A percentile compares a stretch with the other conserved stretches of the same genome.
These are phyloP conservation scores for Agrocybe praecox DNA, from an alignment of 768 basidiomycete species.

Conservation along the genomic window DNA sequence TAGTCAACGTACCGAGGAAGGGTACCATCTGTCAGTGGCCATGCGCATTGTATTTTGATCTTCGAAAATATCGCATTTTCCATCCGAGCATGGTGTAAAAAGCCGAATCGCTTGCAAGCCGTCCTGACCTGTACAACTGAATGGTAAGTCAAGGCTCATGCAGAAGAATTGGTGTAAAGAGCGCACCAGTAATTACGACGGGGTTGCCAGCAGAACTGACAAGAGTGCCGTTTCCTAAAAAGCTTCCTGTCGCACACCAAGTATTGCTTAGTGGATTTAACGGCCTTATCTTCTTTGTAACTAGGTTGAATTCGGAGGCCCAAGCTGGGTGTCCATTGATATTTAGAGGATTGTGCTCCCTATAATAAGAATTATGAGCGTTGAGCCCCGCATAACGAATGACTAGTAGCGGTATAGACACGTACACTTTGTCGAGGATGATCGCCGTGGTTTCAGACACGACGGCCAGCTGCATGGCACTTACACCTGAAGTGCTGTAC, in stretches of 20 bases:
- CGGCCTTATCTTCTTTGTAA: neutral
- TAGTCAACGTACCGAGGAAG: neutral
- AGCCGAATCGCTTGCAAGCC: neutral
- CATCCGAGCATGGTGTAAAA: neutral
- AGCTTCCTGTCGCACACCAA: neutral
- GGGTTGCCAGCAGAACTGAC: neutral
- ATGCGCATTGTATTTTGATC: neutral
- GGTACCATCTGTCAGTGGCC: neutral
- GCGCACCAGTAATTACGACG: neutral
- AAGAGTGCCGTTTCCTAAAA: neutral
- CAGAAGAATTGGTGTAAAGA: neutral
- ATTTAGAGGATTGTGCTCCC: neutral
- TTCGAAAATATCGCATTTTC: neutral
- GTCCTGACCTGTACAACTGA: neutral
- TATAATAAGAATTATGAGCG: neutral
- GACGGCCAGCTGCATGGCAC: neutral
- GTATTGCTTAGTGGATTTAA: neutral
- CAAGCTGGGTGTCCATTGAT: neutral
- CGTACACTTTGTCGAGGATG: neutral
- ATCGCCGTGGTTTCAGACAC: neutral
- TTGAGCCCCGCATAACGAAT: neutral
- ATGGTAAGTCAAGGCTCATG: neutral
- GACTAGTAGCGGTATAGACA: neutral
- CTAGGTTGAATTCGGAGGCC: neutral
- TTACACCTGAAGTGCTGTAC: neutral